Conservation (phyloP, 495 filamentous ascomycete genomes). For the Daldinia loculata region DNA sequence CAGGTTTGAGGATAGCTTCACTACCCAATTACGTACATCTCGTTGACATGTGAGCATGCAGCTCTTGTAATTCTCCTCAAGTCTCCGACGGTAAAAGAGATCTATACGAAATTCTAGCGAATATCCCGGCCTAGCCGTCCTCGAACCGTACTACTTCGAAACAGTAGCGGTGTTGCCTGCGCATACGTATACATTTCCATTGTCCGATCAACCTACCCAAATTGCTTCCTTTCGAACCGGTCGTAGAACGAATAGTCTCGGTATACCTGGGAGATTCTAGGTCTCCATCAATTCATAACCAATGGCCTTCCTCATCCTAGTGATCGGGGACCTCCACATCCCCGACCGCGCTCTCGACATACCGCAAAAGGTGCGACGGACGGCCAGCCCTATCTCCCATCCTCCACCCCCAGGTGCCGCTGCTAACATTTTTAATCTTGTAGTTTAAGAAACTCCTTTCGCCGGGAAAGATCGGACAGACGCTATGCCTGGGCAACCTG, state of each 20-base stretch:
- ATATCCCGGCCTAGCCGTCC: neutral
- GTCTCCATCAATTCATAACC: slow-evolving; percentile 18
- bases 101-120: neutral
- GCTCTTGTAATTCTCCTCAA: neutral
- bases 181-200: neutral
- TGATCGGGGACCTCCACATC: slow-evolving; percentile 97
- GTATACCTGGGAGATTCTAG: neutral
- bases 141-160: slow-evolving; percentile 15
- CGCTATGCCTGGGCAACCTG: slow-evolving; percentile 95
- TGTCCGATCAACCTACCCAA: neutral
- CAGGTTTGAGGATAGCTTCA: slow-evolving; percentile 27
- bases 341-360: slow-evolving; percentile 92
- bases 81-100: neutral
- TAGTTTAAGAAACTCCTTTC: slow-evolving; percentile 99
- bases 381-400: neutral
- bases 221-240: neutral
- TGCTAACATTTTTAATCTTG: slow-evolving; percentile 16
- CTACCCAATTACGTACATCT: neutral
- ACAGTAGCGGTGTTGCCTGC: slow-evolving; percentile 14
- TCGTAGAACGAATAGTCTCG: neutral
- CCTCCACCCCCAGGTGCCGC: neutral
- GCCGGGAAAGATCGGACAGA: slow-evolving; percentile 97
- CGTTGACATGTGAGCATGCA: slow-evolving; percentile 9
- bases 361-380: slow-evolving; percentile 76
- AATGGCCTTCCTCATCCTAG: slow-evolving; percentile 72